Conservation (phyloP, 495 filamentous ascomycete species). For the Aspergillus panamensis region DNA sequence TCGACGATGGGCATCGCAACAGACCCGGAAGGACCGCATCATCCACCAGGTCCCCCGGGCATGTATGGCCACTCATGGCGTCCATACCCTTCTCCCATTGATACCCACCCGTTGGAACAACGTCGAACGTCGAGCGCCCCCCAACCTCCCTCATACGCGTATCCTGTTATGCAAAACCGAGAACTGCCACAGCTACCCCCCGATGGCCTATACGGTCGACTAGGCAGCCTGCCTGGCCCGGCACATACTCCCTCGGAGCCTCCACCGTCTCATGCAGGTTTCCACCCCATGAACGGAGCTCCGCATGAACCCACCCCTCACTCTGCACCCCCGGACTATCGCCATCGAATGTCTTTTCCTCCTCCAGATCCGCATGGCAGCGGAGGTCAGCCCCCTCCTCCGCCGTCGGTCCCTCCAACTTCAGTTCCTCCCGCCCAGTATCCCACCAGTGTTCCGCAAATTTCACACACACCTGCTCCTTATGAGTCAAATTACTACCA, state of each 20-base stretch:
- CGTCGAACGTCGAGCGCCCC: constrained; percentile 34
- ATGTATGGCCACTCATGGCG: constrained; percentile 39
- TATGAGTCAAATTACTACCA: constrained; percentile 35
- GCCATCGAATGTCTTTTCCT: constrained; percentile 34
- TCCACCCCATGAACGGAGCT: constrained; percentile 36
- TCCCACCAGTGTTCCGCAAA: constrained; percentile 25
- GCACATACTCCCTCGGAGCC: constrained; percentile 28
- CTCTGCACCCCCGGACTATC: constrained; percentile 39
- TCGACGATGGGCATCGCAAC: constrained; percentile 42
- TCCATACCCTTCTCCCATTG: constrained; percentile 32
- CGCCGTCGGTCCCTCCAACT: constrained; percentile 19
- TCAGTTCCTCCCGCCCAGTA: constrained; percentile 30
- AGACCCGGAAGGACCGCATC: constrained; percentile 29
- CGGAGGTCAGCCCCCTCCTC: constrained; percentile 29
- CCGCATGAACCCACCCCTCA: constrained; percentile 36
- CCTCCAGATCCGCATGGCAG: constrained; percentile 28
- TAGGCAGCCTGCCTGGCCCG: constrained; percentile 33
- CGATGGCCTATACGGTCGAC: constrained; percentile 37
- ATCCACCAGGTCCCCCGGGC: constrained; percentile 26
- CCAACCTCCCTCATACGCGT: constrained; percentile 32
- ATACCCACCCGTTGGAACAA: constrained; percentile 30
- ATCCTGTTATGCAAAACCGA: constrained; percentile 33
- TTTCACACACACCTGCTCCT: constrained; percentile 28
- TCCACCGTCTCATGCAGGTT: constrained; percentile 27
- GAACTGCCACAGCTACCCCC: constrained; percentile 40